A percentile compares a stretch with the other conserved stretches of the same genome.
Evolutionary conservation across 306 rosid species (phyloP).

Genomic region (Medicago ruthenica): DNA sequence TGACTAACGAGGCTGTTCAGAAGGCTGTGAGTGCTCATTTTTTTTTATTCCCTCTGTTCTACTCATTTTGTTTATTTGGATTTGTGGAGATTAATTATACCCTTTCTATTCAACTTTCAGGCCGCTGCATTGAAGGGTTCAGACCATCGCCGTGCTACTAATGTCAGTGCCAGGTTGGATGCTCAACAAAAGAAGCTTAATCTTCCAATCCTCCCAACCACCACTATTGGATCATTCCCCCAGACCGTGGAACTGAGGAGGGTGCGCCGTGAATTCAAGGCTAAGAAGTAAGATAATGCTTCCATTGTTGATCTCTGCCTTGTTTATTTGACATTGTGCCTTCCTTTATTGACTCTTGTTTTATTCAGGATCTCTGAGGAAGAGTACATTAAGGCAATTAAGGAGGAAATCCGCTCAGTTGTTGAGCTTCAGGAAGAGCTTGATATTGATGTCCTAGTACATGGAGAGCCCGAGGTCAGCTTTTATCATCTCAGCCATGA

Average conservation of each 20-base stretch:
- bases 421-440: conserved; percentile 90
- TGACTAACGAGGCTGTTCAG: conserved; percentile 82
- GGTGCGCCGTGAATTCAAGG: conserved; percentile 95
- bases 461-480: conserved; percentile 94
- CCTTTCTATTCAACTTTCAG: conserved; percentile 47
- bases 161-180: conserved; percentile 86
- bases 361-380: conserved; percentile 80
- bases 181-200: conserved; percentile 94
- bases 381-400: conserved; percentile 73
- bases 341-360: conserved; percentile 32
- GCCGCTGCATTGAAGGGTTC: conserved; percentile 94
- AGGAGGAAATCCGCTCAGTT: conserved; percentile 75
- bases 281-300: conserved; percentile 67
- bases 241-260: conserved; percentile 87
- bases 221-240: conserved; percentile 96
- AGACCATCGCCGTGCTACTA: conserved; percentile 85
- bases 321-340: conserved; percentile 27
- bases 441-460: conserved; percentile 92
- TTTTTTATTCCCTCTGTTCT: conserved; percentile 18
- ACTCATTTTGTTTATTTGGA: conserved; percentile 27
- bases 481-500: conserved; percentile 20
- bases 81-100: conserved; percentile 3
- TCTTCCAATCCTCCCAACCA: conserved; percentile 94
- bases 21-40: conserved; percentile 76
- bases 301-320: conserved; percentile 21